Evolutionary conservation across 768 basidiomycete genomes (phyloP), one percentile per base, ranked within the genome.

Genomic region (Plicaturopsis crispa): DNA sequence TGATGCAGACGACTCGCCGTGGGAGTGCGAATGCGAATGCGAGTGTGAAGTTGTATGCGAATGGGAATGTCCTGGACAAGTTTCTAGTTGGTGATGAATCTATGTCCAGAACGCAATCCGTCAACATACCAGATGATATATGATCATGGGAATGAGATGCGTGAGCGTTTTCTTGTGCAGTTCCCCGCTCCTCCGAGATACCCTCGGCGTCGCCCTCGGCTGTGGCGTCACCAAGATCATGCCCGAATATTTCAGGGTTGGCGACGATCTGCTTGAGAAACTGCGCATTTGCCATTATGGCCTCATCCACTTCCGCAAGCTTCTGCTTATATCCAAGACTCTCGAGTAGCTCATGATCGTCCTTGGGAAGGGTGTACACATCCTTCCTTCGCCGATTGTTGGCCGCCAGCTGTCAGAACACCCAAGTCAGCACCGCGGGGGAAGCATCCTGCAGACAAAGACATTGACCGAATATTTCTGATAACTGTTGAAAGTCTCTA

Each of bases 181-280:
- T n/a, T n/a, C 44, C 35, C 16, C 45, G 33, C 20, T 31, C 48
- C 7, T 41, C 46, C 7, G 49, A 23, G 40, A 44, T 36, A 39
- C 45, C 26, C 45, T 53, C 30, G 36, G 47, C 62, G 1, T 59
- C 62, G 4, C 50, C 60, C 2, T 51, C 48, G 3, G 56, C 61
- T 2, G 19, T 33, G 14, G 33, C 42, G 4, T 48, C 45, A 5
- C 52, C 53, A 12, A 64, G 35, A 13, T 66, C 73, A 44, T 75
- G 72, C 12, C 75, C 81, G 49, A 92, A 93, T 19, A 94, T 88
- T 49, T 82, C 80, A 1, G 89, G 84, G 57, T 85, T 71, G 11
- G 74, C 78, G 8, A 88, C 78, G 46, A 94, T 81, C 44, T 73
- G 63, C 3, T 70, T 65, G 41, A 94, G 55, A 55, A 97, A 92